Percentiles rank a stretch among this genome's conserved stretches.
These are phyloP conservation scores for Rhododendron williamsianum DNA, from an alignment of 148 eudicot genomes.

Conservation along the genomic window DNA sequence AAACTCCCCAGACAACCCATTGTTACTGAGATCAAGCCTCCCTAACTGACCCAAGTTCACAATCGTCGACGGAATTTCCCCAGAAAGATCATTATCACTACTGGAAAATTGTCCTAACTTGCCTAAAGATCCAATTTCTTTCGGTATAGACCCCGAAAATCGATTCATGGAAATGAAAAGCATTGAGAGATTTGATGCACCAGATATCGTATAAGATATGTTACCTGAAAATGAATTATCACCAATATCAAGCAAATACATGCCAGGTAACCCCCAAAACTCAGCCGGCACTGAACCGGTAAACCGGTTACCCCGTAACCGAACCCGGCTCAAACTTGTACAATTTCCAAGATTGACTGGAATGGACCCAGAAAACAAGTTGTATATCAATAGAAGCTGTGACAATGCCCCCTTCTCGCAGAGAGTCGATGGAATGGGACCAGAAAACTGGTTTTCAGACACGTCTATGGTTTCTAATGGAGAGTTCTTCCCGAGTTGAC, in stretches of 20 bases:
- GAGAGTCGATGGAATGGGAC: conserved; percentile 27
- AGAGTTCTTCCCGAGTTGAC: conserved; percentile 43
- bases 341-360: conserved; percentile 36
- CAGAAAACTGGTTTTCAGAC: conserved; percentile 21
- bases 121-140: conserved; percentile 31
- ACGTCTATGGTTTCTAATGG: conserved; percentile 26
- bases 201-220: conserved; percentile 23
- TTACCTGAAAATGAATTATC: conserved; percentile 37
- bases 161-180: conserved; percentile 24
- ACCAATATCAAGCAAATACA: conserved; percentile 33
- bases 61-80: conserved; percentile 27
- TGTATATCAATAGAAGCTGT: conserved; percentile 28
- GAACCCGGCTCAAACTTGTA: conserved; percentile 25
- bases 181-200: conserved; percentile 40
- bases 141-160: conserved; percentile 37
- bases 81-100: conserved; percentile 28
- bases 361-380: conserved; percentile 21
- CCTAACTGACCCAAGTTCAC: conserved; percentile 23
- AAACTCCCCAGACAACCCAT: conserved; percentile 32
- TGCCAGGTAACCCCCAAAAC: conserved; percentile 42
- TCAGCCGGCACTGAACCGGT: conserved; percentile 32
- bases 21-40: conserved; percentile 37
- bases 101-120: conserved; percentile 28
- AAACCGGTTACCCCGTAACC: conserved; percentile 26
- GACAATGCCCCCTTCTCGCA: conserved; percentile 31